Conservation (phyloP, 2,329 filamentous ascomycete genomes). For the Didymella pomorum region DNA sequence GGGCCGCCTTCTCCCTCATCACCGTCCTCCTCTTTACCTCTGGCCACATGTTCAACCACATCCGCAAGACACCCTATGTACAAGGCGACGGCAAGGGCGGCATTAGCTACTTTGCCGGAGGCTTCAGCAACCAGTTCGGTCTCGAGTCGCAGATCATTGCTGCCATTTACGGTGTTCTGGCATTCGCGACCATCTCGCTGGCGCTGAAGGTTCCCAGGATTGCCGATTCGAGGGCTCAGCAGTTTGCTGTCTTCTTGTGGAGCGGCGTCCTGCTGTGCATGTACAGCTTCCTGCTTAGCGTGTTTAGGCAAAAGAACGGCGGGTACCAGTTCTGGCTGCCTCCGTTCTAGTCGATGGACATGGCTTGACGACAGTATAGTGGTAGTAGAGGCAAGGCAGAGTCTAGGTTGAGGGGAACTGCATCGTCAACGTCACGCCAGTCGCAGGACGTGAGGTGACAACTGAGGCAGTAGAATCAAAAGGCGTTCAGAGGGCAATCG, state of each 20-base stretch:
- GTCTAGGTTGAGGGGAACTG: background rate
- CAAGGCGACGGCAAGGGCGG: slow-evolving; percentile 83
- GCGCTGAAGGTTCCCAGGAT: slow-evolving; percentile 94
- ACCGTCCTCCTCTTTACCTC: slow-evolving; percentile 91
- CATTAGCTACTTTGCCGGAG: slow-evolving; percentile 86
- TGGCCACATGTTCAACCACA: slow-evolving; percentile 99
- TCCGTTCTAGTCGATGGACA: slow-evolving; percentile 69
- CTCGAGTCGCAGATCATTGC: slow-evolving; percentile 96
- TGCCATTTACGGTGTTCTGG: slow-evolving; percentile 81
- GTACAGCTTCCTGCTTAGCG: slow-evolving; percentile 93
- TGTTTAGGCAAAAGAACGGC: slow-evolving; percentile 94
- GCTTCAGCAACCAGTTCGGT: slow-evolving; percentile 93
- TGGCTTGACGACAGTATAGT: background rate
- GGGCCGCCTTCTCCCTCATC: slow-evolving; percentile 90
- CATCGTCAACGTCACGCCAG: background rate
- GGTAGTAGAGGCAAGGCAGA: background rate
- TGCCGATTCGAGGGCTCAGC: slow-evolving; percentile 76
- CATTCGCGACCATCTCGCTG: slow-evolving; percentile 90
- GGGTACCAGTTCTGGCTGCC: slow-evolving; percentile 95
- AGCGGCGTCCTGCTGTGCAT: slow-evolving; percentile 76
- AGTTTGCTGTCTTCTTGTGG: slow-evolving; percentile 83
- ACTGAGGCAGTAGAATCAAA: background rate
- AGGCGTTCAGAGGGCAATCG: slow-evolving; percentile 10
- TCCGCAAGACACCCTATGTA: slow-evolving; percentile 94
- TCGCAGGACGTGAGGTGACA: background rate